Base-by-base conservation (phyloP, 2,329 filamentous ascomycete species). In the Cadophora luteo-olivacea region DNA sequence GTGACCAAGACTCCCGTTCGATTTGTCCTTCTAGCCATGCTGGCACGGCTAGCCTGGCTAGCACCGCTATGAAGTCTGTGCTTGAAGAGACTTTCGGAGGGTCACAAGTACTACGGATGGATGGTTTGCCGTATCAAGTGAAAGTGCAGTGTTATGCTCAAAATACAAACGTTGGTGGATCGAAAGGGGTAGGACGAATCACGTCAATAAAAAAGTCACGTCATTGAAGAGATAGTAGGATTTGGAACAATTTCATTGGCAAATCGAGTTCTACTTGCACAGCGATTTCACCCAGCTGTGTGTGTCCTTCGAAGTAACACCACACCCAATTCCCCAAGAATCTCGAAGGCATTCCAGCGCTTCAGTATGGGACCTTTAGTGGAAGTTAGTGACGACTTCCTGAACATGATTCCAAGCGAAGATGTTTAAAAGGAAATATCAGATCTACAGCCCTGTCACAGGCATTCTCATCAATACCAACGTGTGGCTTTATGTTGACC, bases 401-500 rank as follows among this genome's bases (percentile, higher is more conserved):
- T 6, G 38, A 48, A 49, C 4, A 14, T 22, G 2, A 24, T 16
- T 49, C 1, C 25, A 22, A 22, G 12, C 7, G 14, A 14, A 51
- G 12, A n/a, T 33, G 16, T 22, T 2, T 36, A 4, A 12, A 70
- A 70, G 67, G 63, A 73, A 72, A 72, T 74, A 65, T 78, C 77
- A 78, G 77, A 78, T 77, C 75, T 75, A 79, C 66, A 75, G 89
- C 90, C 90, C 84, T 89, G 90, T 92, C 90, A 92, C 83, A 89
- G 90, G 90, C 89, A 82, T 83, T 89, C 84, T 93, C 91, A 92
- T 92, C 91, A 93, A 91, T 82, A 93, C 91, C 91, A 91, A 93
- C 91, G 91, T 93, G 91, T 65, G 63, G 63, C 63, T 57, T 64
- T 65, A 65, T 65, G 63, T 65, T 58, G 63, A 65, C 63, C 63